Base-by-base conservation (phyloP, 108 stramenopile genomes). In the Mediolabrus comicus region DNA sequence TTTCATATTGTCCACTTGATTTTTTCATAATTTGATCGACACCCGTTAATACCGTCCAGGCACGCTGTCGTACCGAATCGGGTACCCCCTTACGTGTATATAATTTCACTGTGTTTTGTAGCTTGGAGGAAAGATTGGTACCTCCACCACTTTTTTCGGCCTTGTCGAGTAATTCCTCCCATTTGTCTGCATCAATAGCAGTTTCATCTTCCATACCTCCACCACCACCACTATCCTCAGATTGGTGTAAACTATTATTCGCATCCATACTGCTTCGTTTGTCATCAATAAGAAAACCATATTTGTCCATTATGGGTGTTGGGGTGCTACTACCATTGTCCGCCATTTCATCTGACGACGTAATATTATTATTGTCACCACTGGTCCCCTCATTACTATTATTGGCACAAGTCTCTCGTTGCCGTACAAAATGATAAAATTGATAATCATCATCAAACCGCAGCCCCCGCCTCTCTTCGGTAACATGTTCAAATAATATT, bases 351-450 rank as follows among this genome's bases (percentile, higher is more conserved):
- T n/a, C n/a, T 39, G 10, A 3, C n/a, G 0, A n/a, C 14, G 13
- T 39, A n/a, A 39, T 39, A 3, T 3, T 39, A 43, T 17, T 14
- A 43, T 1, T 43, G 0, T 43, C n/a, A 12, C 2, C 41, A 43
- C n/a, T 22, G 4, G 3, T 28, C 28, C 36, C 19, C 35, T 38
- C 30, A 34, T 16, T 34, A 6, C 22, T 5, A 7, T 22, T 7
- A 22, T 12, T n/a, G n/a, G n/a, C n/a, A n/a, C n/a, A n/a, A n/a
- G n/a, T n/a, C n/a, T n/a, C n/a, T n/a, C n/a, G n/a, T n/a, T n/a
- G n/a, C n/a, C n/a, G n/a, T 2, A 38, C 36, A 54, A 90, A 87
- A 2, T 84, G 77, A 65, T 58, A 90, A 52, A 87, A 90, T 17
- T 83, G 38, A 34, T 59, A 58, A 9, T 90, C 75, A 59, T 90